Conservation (phyloP, 2,329 filamentous ascomycete species). For the Phyllosticta citribraziliensis region DNA sequence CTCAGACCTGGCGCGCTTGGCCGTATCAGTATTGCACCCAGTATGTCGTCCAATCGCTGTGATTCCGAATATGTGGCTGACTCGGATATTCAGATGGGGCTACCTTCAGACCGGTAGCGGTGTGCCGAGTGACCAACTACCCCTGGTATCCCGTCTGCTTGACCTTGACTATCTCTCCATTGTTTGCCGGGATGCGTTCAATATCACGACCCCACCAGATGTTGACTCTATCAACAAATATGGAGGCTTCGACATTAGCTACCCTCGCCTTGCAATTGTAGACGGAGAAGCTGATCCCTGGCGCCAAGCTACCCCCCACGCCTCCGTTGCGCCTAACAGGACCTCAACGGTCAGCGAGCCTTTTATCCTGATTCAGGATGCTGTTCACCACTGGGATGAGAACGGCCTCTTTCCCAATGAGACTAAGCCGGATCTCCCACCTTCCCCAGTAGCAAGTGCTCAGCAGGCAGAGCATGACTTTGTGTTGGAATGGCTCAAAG, state of each 20-base stretch:
- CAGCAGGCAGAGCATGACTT: slow-evolving; percentile 52
- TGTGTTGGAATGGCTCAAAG: slow-evolving; percentile 57
- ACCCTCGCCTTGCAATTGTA: slow-evolving; percentile 65
- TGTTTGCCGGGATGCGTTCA: slow-evolving; percentile 59
- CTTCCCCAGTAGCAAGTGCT: slow-evolving; percentile 46
- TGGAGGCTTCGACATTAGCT: slow-evolving; percentile 62
- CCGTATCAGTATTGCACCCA: slow-evolving; percentile 48
- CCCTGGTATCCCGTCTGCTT: slow-evolving; percentile 62
- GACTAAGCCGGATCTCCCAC: slow-evolving; percentile 49
- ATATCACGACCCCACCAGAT: slow-evolving; percentile 55
- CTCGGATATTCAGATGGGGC: slow-evolving; percentile 51
- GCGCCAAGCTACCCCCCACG: slow-evolving; percentile 63
- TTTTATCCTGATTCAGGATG: slow-evolving; percentile 62
- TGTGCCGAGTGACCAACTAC: slow-evolving; percentile 52
- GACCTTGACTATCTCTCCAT: slow-evolving; percentile 52
- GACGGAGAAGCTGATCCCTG: slow-evolving; percentile 75
- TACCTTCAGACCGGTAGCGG: slow-evolving; percentile 66
- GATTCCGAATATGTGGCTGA: slow-evolving; percentile 12
- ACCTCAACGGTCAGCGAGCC: slow-evolving; percentile 56
- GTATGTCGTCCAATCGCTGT: not conserved
- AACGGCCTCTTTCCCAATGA: slow-evolving; percentile 57
- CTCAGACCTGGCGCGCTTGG: slow-evolving; percentile 43
- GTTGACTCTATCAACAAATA: slow-evolving; percentile 63
- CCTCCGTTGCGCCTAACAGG: slow-evolving; percentile 48
- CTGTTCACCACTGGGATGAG: slow-evolving; percentile 75